Conservation (phyloP, 164 flowering plant genomes). For the Taxillus chinensis region DNA sequence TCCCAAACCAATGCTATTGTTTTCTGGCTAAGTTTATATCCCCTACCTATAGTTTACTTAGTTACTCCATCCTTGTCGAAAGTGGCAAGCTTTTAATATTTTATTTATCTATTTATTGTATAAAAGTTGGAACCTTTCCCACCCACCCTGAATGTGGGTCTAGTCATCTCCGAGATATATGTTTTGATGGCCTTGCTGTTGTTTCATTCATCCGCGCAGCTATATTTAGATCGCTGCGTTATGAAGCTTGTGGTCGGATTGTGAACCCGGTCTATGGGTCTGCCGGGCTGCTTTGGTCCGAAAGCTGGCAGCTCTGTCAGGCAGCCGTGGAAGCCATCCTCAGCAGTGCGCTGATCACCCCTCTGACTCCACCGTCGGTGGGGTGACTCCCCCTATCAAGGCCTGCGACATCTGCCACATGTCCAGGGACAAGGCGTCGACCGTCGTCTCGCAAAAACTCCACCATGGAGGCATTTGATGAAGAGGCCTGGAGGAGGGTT, state of each 20-base stretch:
- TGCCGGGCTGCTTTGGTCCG: conserved; percentile 45
- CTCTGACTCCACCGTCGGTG: conserved; percentile 3
- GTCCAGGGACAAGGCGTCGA: conserved; percentile 12
- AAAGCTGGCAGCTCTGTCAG: conserved; percentile 45
- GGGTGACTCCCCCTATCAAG: conserved; percentile 21
- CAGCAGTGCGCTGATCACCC: conserved; percentile 19
- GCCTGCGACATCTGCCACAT: conserved; percentile 39
- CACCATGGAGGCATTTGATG: too few species aligned
- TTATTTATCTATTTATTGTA: background rate
- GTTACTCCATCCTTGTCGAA: background rate
- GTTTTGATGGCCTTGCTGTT: background rate
- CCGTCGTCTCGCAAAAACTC: too few species aligned
- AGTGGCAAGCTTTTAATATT: background rate
- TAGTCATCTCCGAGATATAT: conserved; percentile 8
- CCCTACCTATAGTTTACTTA: background rate
- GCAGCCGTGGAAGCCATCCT: conserved; percentile 45
- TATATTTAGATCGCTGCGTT: conserved; percentile 35
- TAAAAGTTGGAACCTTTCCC: background rate
- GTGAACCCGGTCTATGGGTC: conserved; percentile 47
- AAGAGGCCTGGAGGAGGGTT: too few species aligned
- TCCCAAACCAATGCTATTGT: conserved; percentile 30
- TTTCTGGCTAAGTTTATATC: conserved; percentile 19
- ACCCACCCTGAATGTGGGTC: conserved; percentile 27
- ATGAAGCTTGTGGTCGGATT: conserved; percentile 50
- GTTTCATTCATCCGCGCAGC: conserved; percentile 18